phyloP scores from a whole-genome alignment of 805 yeast species.

The Peterozyma toletana region DNA sequence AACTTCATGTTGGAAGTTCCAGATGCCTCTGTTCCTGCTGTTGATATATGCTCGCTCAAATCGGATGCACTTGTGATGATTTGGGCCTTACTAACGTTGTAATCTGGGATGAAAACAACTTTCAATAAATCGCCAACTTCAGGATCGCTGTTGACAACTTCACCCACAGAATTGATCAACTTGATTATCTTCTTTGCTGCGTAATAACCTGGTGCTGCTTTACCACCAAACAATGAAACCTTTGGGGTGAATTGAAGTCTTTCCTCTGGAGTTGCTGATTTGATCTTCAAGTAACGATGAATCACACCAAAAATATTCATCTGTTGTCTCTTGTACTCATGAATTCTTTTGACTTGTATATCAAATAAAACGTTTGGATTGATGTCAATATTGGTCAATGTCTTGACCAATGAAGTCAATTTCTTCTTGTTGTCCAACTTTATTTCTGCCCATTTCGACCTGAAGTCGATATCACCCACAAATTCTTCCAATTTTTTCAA shows the following conservation, averaged over 20 bases:
- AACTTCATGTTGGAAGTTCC: slow-evolving; percentile 97
- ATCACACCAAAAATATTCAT: slow-evolving; percentile 86
- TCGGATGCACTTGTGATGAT: slow-evolving; percentile 86
- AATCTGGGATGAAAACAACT: slow-evolving; percentile 86
- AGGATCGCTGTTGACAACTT: slow-evolving; percentile 70
- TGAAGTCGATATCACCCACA: slow-evolving; percentile 64
- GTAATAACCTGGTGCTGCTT: slow-evolving; percentile 96
- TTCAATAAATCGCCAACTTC: slow-evolving; percentile 72
- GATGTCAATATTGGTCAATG: slow-evolving; percentile 52
- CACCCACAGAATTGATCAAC: slow-evolving; percentile 73
- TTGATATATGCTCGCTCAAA: slow-evolving; percentile 87
- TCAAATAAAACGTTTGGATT: slow-evolving; percentile 77
- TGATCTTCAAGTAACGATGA: slow-evolving; percentile 72
- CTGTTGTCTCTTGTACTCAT: slow-evolving; percentile 94
- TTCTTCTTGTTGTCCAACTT: slow-evolving; percentile 63
- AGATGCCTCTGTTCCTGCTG: slow-evolving; percentile 96
- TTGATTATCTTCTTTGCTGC: slow-evolving; percentile 90
- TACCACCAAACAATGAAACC: slow-evolving; percentile 85
- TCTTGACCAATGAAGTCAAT: slow-evolving; percentile 61
- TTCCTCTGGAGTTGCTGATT: slow-evolving; percentile 57
- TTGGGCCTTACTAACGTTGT: slow-evolving; percentile 92
- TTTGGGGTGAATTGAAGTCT: slow-evolving; percentile 60
- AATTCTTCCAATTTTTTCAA: slow-evolving; percentile 62
- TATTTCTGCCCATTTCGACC: slow-evolving; percentile 60
- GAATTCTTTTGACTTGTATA: slow-evolving; percentile 90